Percentiles rank a stretch among this genome's conserved stretches.
Evolutionary conservation across 306 rosid genomes (phyloP).

Genomic region (Astragalus membranaceus): DNA sequence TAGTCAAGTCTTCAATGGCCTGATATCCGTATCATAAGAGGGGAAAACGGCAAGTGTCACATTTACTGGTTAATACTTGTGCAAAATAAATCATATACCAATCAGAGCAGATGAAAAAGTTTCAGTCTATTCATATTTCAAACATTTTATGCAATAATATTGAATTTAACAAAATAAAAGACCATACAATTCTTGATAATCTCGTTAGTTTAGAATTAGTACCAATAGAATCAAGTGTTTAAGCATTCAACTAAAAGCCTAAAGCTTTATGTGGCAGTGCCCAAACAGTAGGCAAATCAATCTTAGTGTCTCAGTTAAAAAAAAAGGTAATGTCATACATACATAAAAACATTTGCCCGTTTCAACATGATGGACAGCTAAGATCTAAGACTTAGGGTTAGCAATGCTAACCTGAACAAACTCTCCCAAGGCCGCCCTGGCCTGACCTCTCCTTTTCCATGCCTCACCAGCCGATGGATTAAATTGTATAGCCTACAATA

Average conservation of each 20-base stretch:
- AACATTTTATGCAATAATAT: background rate
- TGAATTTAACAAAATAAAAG: background rate
- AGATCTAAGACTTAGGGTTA: slow-evolving; percentile 8
- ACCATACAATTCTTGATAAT: background rate
- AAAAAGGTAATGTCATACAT: background rate
- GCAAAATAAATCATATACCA: slow-evolving; percentile 16
- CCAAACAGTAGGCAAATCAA: background rate
- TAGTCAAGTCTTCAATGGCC: slow-evolving; percentile 88
- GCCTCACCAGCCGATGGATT: slow-evolving; percentile 85
- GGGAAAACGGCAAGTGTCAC: slow-evolving; percentile 4
- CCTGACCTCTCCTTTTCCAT: slow-evolving; percentile 98
- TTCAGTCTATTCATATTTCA: slow-evolving; percentile 1
- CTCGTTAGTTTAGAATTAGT: background rate
- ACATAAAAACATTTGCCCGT: background rate
- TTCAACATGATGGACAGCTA: background rate
- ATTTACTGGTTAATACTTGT: background rate
- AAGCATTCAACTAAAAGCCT: slow-evolving; percentile 9
- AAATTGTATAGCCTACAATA: slow-evolving; percentile 69
- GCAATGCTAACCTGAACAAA: slow-evolving; percentile 58
- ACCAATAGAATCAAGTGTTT: background rate
- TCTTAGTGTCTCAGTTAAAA: background rate
- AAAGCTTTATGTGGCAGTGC: background rate
- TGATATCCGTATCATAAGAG: slow-evolving; percentile 30
- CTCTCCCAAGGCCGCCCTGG: slow-evolving; percentile 89
- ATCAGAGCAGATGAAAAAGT: background rate